These are phyloP conservation scores for Macrolepiota dolichaula DNA, from an alignment of 768 basidiomycete species.

Conservation along the genomic window DNA sequence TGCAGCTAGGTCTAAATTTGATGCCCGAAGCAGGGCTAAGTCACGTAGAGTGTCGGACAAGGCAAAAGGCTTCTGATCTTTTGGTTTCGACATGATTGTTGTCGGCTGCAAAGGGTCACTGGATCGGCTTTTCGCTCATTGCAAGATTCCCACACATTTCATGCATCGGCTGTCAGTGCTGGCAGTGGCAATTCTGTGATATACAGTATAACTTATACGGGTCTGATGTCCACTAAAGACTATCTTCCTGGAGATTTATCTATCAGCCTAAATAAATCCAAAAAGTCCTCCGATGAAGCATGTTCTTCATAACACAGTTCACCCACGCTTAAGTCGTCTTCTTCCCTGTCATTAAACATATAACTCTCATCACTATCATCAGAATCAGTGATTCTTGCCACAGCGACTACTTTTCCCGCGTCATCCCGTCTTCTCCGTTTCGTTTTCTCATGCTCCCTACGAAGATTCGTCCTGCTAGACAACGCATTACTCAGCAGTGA, in stretches of 20 bases:
- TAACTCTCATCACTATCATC: background rate
- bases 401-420: background rate
- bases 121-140: too few species aligned
- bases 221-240: background rate
- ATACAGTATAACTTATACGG: background rate
- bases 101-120: background rate
- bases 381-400: background rate
- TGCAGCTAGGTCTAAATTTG: constrained; percentile 37
- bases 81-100: constrained; percentile 22
- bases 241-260: constrained; percentile 20
- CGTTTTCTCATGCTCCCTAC: constrained; percentile 7
- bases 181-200: background rate
- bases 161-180: background rate
- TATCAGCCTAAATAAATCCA: constrained; percentile 44
- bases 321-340: background rate
- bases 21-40: constrained; percentile 66
- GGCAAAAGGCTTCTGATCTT: constrained; percentile 48
- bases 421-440: background rate
- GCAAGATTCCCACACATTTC: too few species aligned
- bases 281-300: constrained; percentile 41
- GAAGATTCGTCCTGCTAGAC: constrained; percentile 31
- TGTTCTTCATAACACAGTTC: background rate
- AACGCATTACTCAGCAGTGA: constrained; percentile 39
- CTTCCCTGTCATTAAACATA: background rate
- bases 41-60: constrained; percentile 64